Evolutionary conservation across 208 protist genomes (phyloP).

Genomic region (Wallacemonas sp.): DNA sequence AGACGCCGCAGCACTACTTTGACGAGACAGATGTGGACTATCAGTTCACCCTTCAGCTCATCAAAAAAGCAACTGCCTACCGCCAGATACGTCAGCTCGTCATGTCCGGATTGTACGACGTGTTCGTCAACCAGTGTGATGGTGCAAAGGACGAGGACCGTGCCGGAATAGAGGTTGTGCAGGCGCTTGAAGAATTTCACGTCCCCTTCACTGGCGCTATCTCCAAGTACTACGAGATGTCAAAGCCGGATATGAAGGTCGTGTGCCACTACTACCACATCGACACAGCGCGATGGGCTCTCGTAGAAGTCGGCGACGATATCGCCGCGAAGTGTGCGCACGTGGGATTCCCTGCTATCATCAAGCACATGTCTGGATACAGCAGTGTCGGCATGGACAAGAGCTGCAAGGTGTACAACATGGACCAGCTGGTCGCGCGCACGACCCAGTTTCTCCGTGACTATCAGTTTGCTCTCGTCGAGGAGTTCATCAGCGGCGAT

Average conservation of each 20-base stretch:
- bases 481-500: conserved; percentile 88
- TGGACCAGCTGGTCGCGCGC: conserved; percentile 51
- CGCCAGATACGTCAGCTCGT: conserved; percentile 80
- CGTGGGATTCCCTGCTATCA: conserved; percentile 76
- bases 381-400: conserved; percentile 91
- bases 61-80: conserved; percentile 85
- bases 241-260: conserved; percentile 90
- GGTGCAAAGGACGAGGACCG: conserved; percentile 88
- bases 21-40: conserved; percentile 39
- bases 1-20: conserved; percentile 85
- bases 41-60: conserved; percentile 61
- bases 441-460: conserved; percentile 65
- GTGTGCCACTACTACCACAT: conserved; percentile 83
- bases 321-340: conserved; percentile 31
- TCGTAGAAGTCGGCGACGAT: conserved; percentile 59
- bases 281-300: conserved; percentile 50
- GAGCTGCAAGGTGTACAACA: conserved; percentile 75
- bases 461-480: conserved; percentile 82
- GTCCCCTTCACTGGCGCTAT: conserved; percentile 88
- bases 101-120: conserved; percentile 77
- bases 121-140: conserved; percentile 92
- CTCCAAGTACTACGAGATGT: conserved; percentile 88
- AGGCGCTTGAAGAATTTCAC: conserved; percentile 86
- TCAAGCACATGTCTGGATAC: conserved; percentile 91
- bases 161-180: conserved; percentile 83